Percentiles rank a stretch among this genome's conserved stretches.
Conservation (phyloP, 1,139 yeast genomes). For the Scheffersomyces illinoinensis region DNA sequence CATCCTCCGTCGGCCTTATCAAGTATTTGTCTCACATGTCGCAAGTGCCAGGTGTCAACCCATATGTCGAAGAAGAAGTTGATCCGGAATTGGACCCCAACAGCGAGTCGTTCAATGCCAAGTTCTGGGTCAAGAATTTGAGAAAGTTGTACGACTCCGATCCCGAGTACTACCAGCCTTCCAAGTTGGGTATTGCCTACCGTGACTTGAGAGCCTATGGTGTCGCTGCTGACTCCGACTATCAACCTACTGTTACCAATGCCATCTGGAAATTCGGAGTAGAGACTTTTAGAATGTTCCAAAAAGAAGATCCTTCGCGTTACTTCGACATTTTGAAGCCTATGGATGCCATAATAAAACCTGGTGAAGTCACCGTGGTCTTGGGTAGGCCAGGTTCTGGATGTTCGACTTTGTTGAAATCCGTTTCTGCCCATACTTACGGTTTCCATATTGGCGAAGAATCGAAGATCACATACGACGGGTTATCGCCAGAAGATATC, state of each 20-base stretch:
- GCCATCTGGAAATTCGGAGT: conserved; percentile 27
- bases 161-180: conserved; percentile 64
- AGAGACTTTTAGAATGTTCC: conserved; percentile 16
- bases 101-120: conserved; percentile 58
- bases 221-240: conserved; percentile 74
- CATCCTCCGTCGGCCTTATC: conserved; percentile 18
- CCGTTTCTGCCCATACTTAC: conserved; percentile 69
- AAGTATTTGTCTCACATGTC: conserved; percentile 50
- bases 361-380: conserved; percentile 77
- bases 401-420: conserved; percentile 74
- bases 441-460: conserved; percentile 64
- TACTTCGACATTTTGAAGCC: conserved; percentile 60
- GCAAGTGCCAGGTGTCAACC: conserved; percentile 50
- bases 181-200: conserved; percentile 69
- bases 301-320: conserved; percentile 21
- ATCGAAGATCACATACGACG: conserved; percentile 38
- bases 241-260: conserved; percentile 71
- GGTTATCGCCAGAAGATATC: conserved; percentile 19
- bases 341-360: conserved; percentile 66
- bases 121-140: conserved; percentile 74
- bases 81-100: conserved; percentile 28
- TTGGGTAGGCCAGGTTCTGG: conserved; percentile 87
- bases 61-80: conserved; percentile 21
- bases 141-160: conserved; percentile 55
- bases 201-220: conserved; percentile 72